Base-by-base conservation (phyloP, 2,329 filamentous ascomycete species). In the Alternaria sp. region DNA sequence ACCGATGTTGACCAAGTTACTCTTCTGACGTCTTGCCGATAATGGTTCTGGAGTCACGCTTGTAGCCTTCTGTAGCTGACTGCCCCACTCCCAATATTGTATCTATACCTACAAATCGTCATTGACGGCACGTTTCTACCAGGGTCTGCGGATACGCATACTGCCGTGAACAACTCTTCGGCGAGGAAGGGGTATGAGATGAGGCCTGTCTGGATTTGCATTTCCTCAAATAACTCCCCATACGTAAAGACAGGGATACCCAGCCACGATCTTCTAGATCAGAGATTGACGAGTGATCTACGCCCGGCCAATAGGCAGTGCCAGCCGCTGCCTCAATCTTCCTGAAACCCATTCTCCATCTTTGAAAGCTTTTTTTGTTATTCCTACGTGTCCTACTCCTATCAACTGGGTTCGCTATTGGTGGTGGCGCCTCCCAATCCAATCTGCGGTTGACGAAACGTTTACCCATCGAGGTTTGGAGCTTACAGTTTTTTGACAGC, bases 201-300 rank as follows among this genome's bases (percentile, higher is more conserved):
- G 26, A 56, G 18, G 32, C 49, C 32, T 24, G 51, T 36, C 39
- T 55, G 24, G 36, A 48, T 53, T 46, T 59, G 47, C 59, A 53
- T 61, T 64, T 58, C 48, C 57, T 47, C 51, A 48, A 65, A 39
- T 30, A 24, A 44, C 48, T 41, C 43, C 42, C 43, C 38, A 49
- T 53, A 56, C 57, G 48, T 7, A 3, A 16, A 30, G 18, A 30
- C 72, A 74, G 67, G 74, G 72, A 67, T 59, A 56, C 68, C 72
- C 59, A 57, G 66, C 41, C 42, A 36, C 41, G 72, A 76, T 76
- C 73, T 61, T 54, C 61, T 51, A 68, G 69, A 69, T 73, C 69
- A 76, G 74, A 76, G 74, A 76, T 78, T 76, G 69, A 75, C 74
- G 74, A 76, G 67, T 66, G 62, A 68, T 69, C 67, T 61, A 59